Evolutionary conservation across 2,329 filamentous ascomycete species (phyloP).

Genomic region (Colletotrichum melonis): DNA sequence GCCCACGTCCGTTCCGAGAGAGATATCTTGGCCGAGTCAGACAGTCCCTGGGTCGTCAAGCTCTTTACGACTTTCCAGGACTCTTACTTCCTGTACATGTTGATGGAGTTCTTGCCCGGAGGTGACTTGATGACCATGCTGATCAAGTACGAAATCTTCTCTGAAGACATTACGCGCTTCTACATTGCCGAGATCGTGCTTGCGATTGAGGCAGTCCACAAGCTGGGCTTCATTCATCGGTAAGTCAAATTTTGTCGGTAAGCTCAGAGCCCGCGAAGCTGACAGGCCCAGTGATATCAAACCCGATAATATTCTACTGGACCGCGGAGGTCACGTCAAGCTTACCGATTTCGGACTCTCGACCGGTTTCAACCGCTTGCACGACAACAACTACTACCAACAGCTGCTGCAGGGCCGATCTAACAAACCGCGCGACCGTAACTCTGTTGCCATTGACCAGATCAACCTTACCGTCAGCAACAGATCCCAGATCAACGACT

Average conservation of each 20-base stretch:
- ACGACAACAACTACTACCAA: conserved; percentile 98
- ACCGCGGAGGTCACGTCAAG: conserved; percentile 96
- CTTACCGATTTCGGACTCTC: conserved; percentile 98
- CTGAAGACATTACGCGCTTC: conserved; percentile 97
- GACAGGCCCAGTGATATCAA: conserved; percentile 84
- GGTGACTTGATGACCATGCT: conserved; percentile 99
- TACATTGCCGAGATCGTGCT: conserved; percentile 99
- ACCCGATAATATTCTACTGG: conserved; percentile 96
- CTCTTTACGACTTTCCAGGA: conserved; percentile 99
- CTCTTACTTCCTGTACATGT: conserved; percentile 94
- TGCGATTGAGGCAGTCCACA: conserved; percentile 98
- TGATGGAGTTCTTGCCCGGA: conserved; percentile 99
- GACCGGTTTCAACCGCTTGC: conserved; percentile 96
- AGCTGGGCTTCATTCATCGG: conserved; percentile 98
- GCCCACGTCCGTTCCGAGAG: conserved; percentile 97
- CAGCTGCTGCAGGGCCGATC: conserved; percentile 88
- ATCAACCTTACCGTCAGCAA: conserved; percentile 99
- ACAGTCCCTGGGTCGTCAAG: conserved; percentile 99
- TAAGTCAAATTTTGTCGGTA: conserved; percentile 57
- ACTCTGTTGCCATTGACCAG: conserved; percentile 95
- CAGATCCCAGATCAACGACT: conserved; percentile 97
- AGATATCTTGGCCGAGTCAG: conserved; percentile 98
- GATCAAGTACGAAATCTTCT: conserved; percentile 99
- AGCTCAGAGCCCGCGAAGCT: not conserved
- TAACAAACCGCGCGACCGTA: conserved; percentile 81